Evolutionary conservation across 768 basidiomycete species (phyloP).

Genomic region (Mrakia frigida): DNA sequence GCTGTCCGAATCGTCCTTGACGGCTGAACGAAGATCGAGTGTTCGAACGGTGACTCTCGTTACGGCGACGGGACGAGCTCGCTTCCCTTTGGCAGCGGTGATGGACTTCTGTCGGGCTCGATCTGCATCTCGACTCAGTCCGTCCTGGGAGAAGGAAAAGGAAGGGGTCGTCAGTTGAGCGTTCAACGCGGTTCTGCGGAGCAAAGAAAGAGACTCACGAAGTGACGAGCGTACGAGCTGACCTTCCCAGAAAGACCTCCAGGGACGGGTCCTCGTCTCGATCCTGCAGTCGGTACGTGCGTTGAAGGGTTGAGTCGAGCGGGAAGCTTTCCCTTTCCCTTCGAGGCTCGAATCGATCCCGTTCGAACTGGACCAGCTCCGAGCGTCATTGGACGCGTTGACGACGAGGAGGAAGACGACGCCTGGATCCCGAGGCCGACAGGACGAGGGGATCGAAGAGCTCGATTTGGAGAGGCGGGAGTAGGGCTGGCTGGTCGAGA

Average conservation of each 20-base stretch:
- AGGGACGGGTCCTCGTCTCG: not conserved
- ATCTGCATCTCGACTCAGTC: slow-evolving; percentile 59
- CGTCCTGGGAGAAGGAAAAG: slow-evolving; percentile 48
- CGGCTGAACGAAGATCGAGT: slow-evolving; percentile 81
- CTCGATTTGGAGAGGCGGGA: not conserved
- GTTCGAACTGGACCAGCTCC: not conserved
- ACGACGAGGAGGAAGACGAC: not conserved
- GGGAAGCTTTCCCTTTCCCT: not conserved
- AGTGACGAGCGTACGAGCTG: slow-evolving; percentile 7
- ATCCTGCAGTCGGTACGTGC: not conserved
- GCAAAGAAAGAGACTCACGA: not conserved
- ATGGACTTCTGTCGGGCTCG: slow-evolving; percentile 56
- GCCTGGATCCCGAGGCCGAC: not conserved
- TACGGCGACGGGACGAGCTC: slow-evolving; percentile 83
- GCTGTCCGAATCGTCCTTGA: slow-evolving; percentile 63
- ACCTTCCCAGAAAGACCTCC: slow-evolving; percentile 5
- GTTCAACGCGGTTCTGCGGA: not conserved
- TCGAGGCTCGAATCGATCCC: slow-evolving; percentile 10
- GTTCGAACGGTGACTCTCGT: slow-evolving; percentile 75
- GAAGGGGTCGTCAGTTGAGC: not conserved
- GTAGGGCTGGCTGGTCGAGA: slow-evolving; percentile 7
- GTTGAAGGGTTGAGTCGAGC: not conserved
- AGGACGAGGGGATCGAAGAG: not conserved
- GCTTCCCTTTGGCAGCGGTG: slow-evolving; percentile 75
- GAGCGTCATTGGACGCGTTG: not conserved